Percentiles rank a stretch among this genome's conserved stretches.
These are phyloP conservation scores for Aspergillus hancockii DNA, from an alignment of 495 filamentous ascomycete species.

Conservation along the genomic window DNA sequence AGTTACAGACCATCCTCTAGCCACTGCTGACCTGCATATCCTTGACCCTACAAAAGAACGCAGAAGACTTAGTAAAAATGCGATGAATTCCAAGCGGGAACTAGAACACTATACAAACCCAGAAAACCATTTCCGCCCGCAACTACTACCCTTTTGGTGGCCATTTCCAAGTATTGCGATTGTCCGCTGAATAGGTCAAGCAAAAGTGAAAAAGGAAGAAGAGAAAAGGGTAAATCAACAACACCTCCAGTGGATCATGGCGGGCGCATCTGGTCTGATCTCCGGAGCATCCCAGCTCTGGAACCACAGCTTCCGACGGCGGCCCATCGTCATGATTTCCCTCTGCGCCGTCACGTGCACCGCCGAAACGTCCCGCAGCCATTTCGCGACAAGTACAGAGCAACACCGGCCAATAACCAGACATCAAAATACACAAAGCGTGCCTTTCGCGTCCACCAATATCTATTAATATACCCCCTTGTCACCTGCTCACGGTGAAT, in stretches of 20 bases:
- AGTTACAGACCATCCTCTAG: constrained; percentile 82
- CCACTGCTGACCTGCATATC: constrained; percentile 85
- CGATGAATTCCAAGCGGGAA: neutral
- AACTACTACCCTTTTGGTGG: constrained; percentile 75
- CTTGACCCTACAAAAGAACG: constrained; percentile 59
- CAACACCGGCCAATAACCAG: neutral
- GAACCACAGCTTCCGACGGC: constrained; percentile 11
- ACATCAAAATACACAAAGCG: neutral
- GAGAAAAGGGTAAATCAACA: neutral
- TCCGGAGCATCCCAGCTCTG: constrained; percentile 11
- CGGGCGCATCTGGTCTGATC: neutral
- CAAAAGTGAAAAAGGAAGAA: neutral
- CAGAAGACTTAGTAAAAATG: neutral
- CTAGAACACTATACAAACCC: constrained; percentile 42
- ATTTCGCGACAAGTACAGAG: neutral
- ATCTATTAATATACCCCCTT: neutral
- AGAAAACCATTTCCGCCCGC: constrained; percentile 96
- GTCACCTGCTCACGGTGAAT: neutral
- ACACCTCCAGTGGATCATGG: neutral
- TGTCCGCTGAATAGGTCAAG: neutral
- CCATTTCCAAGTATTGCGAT: constrained; percentile 26
- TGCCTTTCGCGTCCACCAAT: neutral
- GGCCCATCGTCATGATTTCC: constrained; percentile 19
- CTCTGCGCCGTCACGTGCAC: constrained; percentile 16
- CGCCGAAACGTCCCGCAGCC: neutral